phyloP scores from a whole-genome alignment of 768 basidiomycete genomes.

The Auricularia auricula-judae region DNA sequence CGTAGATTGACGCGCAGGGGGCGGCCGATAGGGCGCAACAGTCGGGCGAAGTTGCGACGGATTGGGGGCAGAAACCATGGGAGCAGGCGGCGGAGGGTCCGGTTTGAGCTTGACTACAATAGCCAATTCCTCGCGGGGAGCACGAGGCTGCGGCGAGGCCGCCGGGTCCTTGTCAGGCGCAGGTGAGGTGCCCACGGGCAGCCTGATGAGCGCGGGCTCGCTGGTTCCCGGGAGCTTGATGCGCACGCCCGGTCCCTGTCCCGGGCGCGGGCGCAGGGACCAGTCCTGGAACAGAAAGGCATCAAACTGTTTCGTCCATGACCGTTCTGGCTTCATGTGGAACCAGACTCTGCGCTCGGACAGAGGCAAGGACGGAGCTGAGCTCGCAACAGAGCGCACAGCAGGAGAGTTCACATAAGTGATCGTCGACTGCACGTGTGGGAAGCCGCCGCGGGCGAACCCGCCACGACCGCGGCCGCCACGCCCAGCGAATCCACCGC shows the following conservation, averaged over 20 bases:
- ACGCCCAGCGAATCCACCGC: constrained; percentile 23
- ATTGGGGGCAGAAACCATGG: constrained; percentile 11
- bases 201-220: constrained; percentile 14
- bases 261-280: constrained; percentile 45
- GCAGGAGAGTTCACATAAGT: not conserved
- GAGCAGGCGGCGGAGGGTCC: constrained; percentile 3
- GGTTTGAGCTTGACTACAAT: constrained; percentile 20
- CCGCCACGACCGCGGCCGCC: constrained; percentile 7
- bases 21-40: constrained; percentile 10
- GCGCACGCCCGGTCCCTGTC: constrained; percentile 33
- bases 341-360: constrained; percentile 47
- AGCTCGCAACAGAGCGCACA: not conserved
- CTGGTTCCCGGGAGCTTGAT: constrained; percentile 49
- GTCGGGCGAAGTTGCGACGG: constrained; percentile 20
- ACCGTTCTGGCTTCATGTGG: constrained; percentile 62
- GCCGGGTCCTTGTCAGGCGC: not conserved
- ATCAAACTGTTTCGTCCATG: constrained; percentile 80
- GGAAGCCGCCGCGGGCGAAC: not conserved
- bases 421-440: not conserved
- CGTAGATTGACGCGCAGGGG: not conserved
- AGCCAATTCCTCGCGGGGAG: constrained; percentile 26
- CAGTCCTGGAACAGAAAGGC: constrained; percentile 58
- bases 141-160: constrained; percentile 1
- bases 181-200: constrained; percentile 1
- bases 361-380: not conserved